Conservation (phyloP, 208 protist species). For the Trypanosoma caninum region DNA sequence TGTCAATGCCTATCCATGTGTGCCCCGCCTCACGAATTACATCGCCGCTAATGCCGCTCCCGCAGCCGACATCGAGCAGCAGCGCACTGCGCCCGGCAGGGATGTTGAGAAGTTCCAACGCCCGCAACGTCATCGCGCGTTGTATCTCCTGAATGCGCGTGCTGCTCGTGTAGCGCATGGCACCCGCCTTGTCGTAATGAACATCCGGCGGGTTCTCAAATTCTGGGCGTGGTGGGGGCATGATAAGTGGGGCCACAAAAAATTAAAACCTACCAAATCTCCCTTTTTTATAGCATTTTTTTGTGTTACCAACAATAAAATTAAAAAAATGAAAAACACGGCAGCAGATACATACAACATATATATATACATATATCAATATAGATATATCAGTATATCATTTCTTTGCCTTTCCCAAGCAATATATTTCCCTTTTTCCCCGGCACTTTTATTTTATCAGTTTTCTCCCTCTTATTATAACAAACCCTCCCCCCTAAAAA, state of each 20-base stretch:
- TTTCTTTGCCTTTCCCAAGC: too few relatives aligned
- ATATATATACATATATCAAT: not conserved
- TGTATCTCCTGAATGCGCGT: constrained; percentile 97
- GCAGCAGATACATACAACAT: not conserved
- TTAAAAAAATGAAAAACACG: not conserved
- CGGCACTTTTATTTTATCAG: not conserved
- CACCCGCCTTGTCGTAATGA: constrained; percentile 95
- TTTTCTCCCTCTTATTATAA: not conserved
- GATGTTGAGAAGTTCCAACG: constrained; percentile 96
- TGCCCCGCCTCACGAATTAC: constrained; percentile 94
- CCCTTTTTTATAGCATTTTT: not conserved
- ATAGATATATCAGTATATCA: constrained; percentile 17
- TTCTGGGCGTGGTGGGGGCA: constrained; percentile 87
- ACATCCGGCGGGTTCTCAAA: constrained; percentile 93
- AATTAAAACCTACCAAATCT: not conserved
- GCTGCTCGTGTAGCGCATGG: constrained; percentile 93
- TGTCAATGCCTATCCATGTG: constrained; percentile 97
- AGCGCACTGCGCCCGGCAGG: constrained; percentile 48
- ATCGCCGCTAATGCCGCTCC: constrained; percentile 96
- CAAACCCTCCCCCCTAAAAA: constrained; percentile 1
- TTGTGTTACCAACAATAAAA: not conserved
- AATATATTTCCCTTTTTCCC: not conserved
- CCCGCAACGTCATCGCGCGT: constrained; percentile 95
- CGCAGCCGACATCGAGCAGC: constrained; percentile 99
- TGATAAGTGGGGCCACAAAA: constrained; percentile 1